Conservation (phyloP, 2,329 filamentous ascomycete genomes). For the Ceratocystis alfenasii region DNA sequence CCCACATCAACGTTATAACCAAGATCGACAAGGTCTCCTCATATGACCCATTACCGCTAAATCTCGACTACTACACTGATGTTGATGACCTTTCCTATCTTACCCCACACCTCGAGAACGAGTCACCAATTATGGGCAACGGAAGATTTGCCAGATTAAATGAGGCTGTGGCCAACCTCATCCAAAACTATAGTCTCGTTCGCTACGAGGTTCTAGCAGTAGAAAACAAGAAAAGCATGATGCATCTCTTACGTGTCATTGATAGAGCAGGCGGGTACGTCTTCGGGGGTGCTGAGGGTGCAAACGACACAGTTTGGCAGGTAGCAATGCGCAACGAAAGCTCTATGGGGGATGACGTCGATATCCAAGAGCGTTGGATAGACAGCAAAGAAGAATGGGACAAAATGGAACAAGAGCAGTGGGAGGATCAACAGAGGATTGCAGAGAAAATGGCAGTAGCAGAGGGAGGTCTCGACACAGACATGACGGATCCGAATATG, state of each 20-base stretch:
- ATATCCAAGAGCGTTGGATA: slow-evolving; percentile 93
- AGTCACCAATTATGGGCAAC: slow-evolving; percentile 57
- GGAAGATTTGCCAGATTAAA: slow-evolving; percentile 77
- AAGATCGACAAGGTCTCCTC: slow-evolving; percentile 90
- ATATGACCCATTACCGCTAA: slow-evolving; percentile 82
- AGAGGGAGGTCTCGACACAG: slow-evolving; percentile 25
- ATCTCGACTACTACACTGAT: slow-evolving; percentile 94
- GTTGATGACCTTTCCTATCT: slow-evolving; percentile 85
- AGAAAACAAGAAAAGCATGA: slow-evolving; percentile 96
- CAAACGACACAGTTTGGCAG: slow-evolving; percentile 95
- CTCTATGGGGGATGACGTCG: slow-evolving; percentile 64
- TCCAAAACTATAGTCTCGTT: slow-evolving; percentile 82
- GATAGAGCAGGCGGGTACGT: slow-evolving; percentile 88
- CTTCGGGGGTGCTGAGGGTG: slow-evolving; percentile 79
- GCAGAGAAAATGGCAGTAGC: slow-evolving; percentile 27
- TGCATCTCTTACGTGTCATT: slow-evolving; percentile 75
- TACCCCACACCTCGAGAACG: slow-evolving; percentile 64
- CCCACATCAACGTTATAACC: slow-evolving; percentile 88
- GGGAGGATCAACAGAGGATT: slow-evolving; percentile 59
- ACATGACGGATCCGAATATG: slow-evolving; percentile 23
- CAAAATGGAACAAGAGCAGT: slow-evolving; percentile 59
- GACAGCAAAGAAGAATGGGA: slow-evolving; percentile 84
- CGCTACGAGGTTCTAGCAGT: slow-evolving; percentile 88
- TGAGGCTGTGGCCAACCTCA: slow-evolving; percentile 70
- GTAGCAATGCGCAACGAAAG: slow-evolving; percentile 75